Base-by-base conservation (phyloP, 2,329 filamentous ascomycete species). In the Fusarium longipes region DNA sequence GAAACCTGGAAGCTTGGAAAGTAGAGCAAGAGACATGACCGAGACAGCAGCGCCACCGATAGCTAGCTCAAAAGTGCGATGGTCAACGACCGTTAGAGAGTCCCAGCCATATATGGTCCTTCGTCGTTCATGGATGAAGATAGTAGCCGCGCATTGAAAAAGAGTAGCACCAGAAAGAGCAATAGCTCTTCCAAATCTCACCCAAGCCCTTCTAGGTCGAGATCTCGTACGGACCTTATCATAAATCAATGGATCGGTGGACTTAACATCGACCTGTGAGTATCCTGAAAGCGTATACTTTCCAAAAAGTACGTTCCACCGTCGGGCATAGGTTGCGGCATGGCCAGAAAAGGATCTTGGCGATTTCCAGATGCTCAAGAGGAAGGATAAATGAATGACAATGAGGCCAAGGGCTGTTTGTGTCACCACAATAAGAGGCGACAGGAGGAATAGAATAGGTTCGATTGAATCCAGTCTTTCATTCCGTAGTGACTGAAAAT, bases 61-160 rank as follows among this genome's bases (percentile, higher is more conserved):
- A 0, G 62, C 29, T 6, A 66, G 42, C 22, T 66, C 63, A 3
- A 66, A 62, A 4, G 50, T 49, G 5, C 62, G 62, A 6, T 66
- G 42, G 2, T 66, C 63, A 5, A 59, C 10, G 4, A 66, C 30
- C 4, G 63, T 45, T 0, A 66, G 50, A 5, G 62, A 27, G 1
- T 62, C 45, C 42, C 18, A 27, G 6, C 62, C 62, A 3, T 66
- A 18, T 2, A 57, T 8, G 1, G 18, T 10, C 2, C 38, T 29
- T 8, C 62, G 62, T 4, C 62, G 56, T 2, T 20, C 30, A 1
- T 66, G 42, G 6, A 66, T 40, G 4, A 66, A 56, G 3, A 66
- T 47, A 0, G 63, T 62, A 3, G 62, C 33, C 0, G 7, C 29
- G 15, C 47, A 66, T 6, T 66, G 56, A 8, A 57, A 66, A 0